These are phyloP conservation scores for Crotalaria pallida DNA, from an alignment of 306 rosid species.

Conservation along the genomic window DNA sequence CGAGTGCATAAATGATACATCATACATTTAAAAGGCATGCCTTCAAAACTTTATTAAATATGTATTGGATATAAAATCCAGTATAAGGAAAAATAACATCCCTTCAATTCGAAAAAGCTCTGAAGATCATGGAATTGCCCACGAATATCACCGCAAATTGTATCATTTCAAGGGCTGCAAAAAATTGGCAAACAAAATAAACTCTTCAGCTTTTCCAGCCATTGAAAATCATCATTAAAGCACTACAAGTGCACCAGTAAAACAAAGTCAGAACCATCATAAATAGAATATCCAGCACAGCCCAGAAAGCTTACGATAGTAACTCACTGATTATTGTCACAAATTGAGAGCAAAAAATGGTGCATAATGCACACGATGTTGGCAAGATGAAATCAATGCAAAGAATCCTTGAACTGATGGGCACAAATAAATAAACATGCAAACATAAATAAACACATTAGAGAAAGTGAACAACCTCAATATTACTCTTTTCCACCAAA, in stretches of 20 bases:
- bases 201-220: not conserved
- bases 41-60: not conserved
- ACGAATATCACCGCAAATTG: constrained; percentile 95
- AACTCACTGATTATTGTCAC: not conserved
- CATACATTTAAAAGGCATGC: constrained; percentile 3
- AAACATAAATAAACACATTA: not conserved
- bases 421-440: not conserved
- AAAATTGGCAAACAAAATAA: constrained; percentile 15
- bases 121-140: constrained; percentile 97
- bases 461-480: constrained; percentile 51
- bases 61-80: not conserved
- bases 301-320: not conserved
- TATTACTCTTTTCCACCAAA: constrained; percentile 95
- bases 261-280: constrained; percentile 4
- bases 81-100: constrained; percentile 53
- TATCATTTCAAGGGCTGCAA: constrained; percentile 89
- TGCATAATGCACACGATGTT: not conserved
- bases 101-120: constrained; percentile 98
- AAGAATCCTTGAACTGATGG: not conserved
- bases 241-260: not conserved
- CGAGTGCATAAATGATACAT: not conserved
- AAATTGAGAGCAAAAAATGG: not conserved
- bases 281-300: not conserved
- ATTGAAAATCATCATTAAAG: constrained; percentile 15
- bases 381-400: not conserved